These are phyloP conservation scores for Nicotiana tabacum DNA, from an alignment of 257 asterid genomes.

Conservation along the genomic window DNA sequence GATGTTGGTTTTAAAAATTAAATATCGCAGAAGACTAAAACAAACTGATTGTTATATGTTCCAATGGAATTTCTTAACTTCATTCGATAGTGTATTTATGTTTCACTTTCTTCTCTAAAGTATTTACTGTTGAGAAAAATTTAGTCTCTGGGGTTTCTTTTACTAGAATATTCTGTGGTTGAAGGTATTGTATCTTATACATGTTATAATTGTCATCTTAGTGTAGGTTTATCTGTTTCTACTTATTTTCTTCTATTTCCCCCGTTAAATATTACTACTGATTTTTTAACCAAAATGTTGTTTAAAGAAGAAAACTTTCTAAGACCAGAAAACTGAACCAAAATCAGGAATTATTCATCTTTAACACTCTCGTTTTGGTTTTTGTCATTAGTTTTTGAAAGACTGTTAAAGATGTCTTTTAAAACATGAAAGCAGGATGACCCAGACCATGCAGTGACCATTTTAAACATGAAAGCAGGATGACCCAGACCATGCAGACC, in stretches of 20 bases:
- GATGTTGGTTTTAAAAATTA: neutral
- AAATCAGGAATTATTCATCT: neutral
- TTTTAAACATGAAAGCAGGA: neutral
- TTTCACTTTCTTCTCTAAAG: neutral
- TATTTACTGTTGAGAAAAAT: neutral
- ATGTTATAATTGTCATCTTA: neutral
- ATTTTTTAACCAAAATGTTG: neutral
- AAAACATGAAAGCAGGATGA: neutral
- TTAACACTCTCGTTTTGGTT: neutral
- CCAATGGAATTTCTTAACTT: neutral
- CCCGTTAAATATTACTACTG: neutral
- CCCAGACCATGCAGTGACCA: neutral
- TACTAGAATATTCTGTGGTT: neutral
- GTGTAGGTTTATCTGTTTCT: neutral
- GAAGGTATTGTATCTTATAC: neutral
- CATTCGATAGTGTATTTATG: neutral
- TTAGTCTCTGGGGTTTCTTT: neutral
- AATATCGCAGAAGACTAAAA: neutral
- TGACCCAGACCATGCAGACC: neutral
- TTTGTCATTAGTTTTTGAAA: neutral
- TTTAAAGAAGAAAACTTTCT: neutral
- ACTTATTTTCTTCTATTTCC: neutral
- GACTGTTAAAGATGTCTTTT: neutral
- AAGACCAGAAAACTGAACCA: neutral
- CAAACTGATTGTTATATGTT: neutral